These are phyloP conservation scores for Pseudodiploospora longispora DNA, from an alignment of 2,329 filamentous ascomycete genomes.

Conservation along the genomic window DNA sequence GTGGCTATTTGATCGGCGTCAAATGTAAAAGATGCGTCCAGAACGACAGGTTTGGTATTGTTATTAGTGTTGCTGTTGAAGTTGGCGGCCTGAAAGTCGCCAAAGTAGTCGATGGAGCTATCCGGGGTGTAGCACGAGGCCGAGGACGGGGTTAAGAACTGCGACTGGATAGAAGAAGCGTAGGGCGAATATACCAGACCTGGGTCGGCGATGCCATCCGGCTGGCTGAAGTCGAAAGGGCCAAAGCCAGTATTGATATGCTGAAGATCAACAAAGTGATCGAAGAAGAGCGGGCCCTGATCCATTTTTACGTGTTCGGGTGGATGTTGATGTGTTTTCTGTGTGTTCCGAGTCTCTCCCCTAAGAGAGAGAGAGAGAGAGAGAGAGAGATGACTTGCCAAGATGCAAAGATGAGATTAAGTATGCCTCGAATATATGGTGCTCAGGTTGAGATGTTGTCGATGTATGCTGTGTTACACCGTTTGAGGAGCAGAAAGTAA, in stretches of 20 bases:
- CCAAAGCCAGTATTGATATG: constrained; percentile 2
- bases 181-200: constrained; percentile 5
- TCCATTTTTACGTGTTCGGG: not conserved
- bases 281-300: constrained; percentile 3
- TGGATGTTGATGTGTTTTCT: not conserved
- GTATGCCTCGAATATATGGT: not conserved
- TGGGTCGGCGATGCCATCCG: constrained; percentile 4
- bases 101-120: constrained; percentile 8
- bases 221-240: constrained; percentile 2
- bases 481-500: no score
- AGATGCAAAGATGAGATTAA: not conserved
- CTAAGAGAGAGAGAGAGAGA: not conserved
- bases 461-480: no score
- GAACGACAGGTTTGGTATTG: no score
- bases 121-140: constrained; percentile 1
- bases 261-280: constrained; percentile 5
- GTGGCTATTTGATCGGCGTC: no score
- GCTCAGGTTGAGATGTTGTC: no score
- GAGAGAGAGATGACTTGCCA: not conserved
- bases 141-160: constrained; percentile 2
- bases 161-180: constrained; percentile 3
- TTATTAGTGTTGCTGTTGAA: no score
- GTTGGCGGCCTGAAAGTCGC: not conserved
- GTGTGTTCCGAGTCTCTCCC: not conserved
- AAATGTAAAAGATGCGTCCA: no score